Conservation (phyloP, 331 rosid species). For the Phaseolus coccineus region DNA sequence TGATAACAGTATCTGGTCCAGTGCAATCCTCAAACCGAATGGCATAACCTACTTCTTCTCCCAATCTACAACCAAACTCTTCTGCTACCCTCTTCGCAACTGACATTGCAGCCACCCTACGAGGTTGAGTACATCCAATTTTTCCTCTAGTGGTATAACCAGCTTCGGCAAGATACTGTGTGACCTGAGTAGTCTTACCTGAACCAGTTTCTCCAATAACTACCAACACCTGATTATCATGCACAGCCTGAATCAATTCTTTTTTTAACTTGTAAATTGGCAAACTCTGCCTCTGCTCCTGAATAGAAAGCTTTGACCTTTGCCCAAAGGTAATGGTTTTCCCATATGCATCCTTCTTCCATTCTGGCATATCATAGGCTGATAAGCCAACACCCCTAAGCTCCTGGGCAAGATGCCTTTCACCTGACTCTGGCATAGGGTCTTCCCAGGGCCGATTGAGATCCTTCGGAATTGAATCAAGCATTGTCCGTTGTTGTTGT, state of each 20-base stretch:
- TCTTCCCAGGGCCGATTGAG: slow-evolving; percentile 99
- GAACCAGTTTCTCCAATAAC: slow-evolving; percentile 98
- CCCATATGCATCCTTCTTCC: slow-evolving; percentile 96
- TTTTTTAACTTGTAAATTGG: slow-evolving; percentile 79
- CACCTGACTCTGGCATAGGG: slow-evolving; percentile 94
- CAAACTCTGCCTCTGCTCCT: slow-evolving; percentile 85
- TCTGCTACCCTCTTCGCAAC: slow-evolving; percentile 96
- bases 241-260: slow-evolving; percentile 84
- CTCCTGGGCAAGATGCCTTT: slow-evolving; percentile 95
- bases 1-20: slow-evolving; percentile 87
- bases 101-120: slow-evolving; percentile 96
- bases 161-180: slow-evolving; percentile 90
- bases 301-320: slow-evolving; percentile 86
- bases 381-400: slow-evolving; percentile 92
- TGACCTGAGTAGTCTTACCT: slow-evolving; percentile 94
- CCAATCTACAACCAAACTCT: slow-evolving; percentile 88
- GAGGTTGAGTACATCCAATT: slow-evolving; percentile 96
- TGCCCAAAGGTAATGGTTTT: slow-evolving; percentile 84
- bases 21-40: slow-evolving; percentile 97
- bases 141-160: slow-evolving; percentile 88
- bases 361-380: slow-evolving; percentile 85
- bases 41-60: slow-evolving; percentile 97
- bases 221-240: slow-evolving; percentile 82
- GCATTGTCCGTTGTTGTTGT: slow-evolving; percentile 90
- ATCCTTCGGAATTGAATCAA: slow-evolving; percentile 97